Base-by-base conservation (phyloP, 78 protist species). In the Tieghemostelium lacteum region DNA sequence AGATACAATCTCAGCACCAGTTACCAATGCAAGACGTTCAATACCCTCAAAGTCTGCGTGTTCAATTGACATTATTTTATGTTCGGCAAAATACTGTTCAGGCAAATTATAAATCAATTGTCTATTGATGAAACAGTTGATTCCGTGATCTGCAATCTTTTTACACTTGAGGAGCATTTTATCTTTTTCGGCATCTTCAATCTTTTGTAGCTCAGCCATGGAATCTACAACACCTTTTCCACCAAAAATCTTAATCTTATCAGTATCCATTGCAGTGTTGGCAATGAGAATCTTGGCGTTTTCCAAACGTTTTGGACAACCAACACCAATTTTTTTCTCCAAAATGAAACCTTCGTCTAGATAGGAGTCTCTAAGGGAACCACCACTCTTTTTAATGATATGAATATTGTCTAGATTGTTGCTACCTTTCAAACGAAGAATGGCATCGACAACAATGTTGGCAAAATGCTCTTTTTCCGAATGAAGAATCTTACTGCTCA, bases 41-140 rank as follows among this genome's bases (percentile, higher is more conserved):
- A 98, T 87, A 75, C 99, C 99, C n/a, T 97, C 99, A 65, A 99
- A 99, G 89, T 99, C 99, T 52, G 99, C 99, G 75, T 98, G 99
- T 72, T 98, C 99, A 36, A 98, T 98, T 54, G 98, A 83, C 95
- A 94, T 85, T 29, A 97, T 54, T 28, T 98, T 98, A 67, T 64
- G 54, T 28, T 96, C 96, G 6, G 99, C 95, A 61, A 99, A 95
- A 71, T 88, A 92, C 75, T 98, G 98, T 85, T 98, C 99, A 17
- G 99, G 99, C 39, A 94, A 91, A 95, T 98, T 95, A 97, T 99
- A 99, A 85, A 99, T 97, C 45, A 99, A 88, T 95, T 99, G 99
- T 20, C 99, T 93, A 95, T 99, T 99, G 97, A 98, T 88, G 77
- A 99, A 98, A 71, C 88, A 78, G 94, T 97, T 98, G 97, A 94